Base-by-base conservation (phyloP, 257 asterid genomes). In the Euphrasia confusa region DNA sequence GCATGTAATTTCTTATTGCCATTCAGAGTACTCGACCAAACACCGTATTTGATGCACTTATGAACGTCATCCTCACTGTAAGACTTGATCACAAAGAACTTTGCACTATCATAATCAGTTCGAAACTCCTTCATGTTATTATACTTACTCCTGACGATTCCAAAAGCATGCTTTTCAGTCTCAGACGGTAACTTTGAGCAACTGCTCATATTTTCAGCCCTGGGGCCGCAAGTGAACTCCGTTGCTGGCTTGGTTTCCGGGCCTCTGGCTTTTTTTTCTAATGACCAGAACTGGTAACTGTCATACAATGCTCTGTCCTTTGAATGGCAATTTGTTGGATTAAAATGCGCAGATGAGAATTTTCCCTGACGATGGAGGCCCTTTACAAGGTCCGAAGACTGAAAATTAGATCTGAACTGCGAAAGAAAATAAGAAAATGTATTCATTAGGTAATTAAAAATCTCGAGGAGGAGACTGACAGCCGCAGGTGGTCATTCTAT, bases 211-310 rank as follows among this genome's bases (percentile, higher is more conserved):
- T 28, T 12, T 64, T 59, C n/a, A 77, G 72, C 61, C 64, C 97
- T 81, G 49, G 97, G 97, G 63, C 97, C 97, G 62, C 97, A 85
- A 54, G 88, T 86, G 33, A 90, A 53, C 78, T 90, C 96, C 4
- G 66, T 60, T 5, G 66, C 69, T 35, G 72, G 71, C 69, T 75
- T 88, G 54, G 49, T 12, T 58, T 75, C 80, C 56, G 83, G 80
- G 27, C 68, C 75, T 68, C 74, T 78, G 75, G 73, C 54, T 27
- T 69, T 59, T 33, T 67, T 71, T 13, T 68, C 82, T 63, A 78
- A 67, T 8, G 82, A 42, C 72, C 71, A 81, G 71, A 40, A 66
- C 63, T 69, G 73, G 58, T 71, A 69, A 58, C 77, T 80, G 65
- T 65, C 68, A 72, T 72, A 72, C 90, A 83, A 83, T 57, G n/a